Percentiles rank a stretch among this genome's conserved stretches.
Evolutionary conservation across 176 grass and related monocot species (phyloP).

Genomic region (Oryza rufipogon): DNA sequence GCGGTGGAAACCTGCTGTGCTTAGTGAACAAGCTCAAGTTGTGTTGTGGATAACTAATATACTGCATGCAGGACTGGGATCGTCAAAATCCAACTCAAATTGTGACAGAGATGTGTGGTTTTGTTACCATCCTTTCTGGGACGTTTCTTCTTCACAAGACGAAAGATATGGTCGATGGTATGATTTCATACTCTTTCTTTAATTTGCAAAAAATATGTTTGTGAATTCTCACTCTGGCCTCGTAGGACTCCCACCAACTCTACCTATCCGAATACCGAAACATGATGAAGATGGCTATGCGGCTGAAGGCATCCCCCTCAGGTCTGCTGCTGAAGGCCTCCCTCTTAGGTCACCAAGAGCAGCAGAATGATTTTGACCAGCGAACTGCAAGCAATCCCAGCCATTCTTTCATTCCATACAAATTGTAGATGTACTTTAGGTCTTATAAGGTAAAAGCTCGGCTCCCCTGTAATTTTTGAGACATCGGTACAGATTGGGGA

Average conservation of each 20-base stretch:
- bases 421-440: conserved; percentile 64
- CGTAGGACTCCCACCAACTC: conserved; percentile 57
- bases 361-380: conserved; percentile 50
- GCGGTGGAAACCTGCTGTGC: not conserved
- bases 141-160: conserved; percentile 99
- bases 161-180: conserved; percentile 97
- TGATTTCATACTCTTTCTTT: conserved; percentile 10
- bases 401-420: conserved; percentile 56
- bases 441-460: conserved; percentile 41
- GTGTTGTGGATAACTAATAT: conserved; percentile 10
- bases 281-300: conserved; percentile 67
- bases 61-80: conserved; percentile 83
- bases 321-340: conserved; percentile 68
- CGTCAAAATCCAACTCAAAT: conserved; percentile 97
- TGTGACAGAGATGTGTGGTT: conserved; percentile 94
- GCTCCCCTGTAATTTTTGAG: conserved; percentile 55
- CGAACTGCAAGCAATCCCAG: conserved; percentile 1
- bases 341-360: conserved; percentile 78
- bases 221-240: conserved; percentile 19
- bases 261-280: conserved; percentile 63
- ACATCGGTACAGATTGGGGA: conserved; percentile 42
- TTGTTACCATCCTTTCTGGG: conserved; percentile 90
- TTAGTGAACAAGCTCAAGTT: not conserved
- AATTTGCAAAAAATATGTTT: not conserved
- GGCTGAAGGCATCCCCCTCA: conserved; percentile 85